These are phyloP conservation scores for Aureococcus anophagefferens DNA, from an alignment of 108 stramenopile species.

Conservation along the genomic window DNA sequence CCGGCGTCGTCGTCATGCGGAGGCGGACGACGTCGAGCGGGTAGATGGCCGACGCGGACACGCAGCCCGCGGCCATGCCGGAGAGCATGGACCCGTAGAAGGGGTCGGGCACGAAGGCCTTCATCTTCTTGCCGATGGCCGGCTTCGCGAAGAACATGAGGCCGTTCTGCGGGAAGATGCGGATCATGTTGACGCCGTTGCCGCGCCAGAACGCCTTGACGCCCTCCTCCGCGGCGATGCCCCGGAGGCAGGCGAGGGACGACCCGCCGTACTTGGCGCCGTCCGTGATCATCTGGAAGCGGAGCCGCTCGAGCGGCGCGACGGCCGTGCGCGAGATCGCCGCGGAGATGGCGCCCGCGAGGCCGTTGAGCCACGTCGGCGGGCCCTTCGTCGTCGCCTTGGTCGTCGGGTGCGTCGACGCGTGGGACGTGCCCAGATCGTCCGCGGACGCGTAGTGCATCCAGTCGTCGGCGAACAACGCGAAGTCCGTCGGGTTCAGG, in stretches of 20 bases:
- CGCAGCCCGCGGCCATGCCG: constrained; percentile 12
- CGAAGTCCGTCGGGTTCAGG: neutral
- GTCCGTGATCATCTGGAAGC: constrained; percentile 95
- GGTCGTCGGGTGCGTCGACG: too few species aligned
- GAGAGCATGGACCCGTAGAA: too few species aligned
- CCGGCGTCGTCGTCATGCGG: constrained; percentile 1
- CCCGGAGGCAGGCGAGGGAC: constrained; percentile 88
- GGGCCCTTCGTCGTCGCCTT: too few species aligned
- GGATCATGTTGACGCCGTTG: constrained; percentile 94
- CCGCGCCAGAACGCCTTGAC: constrained; percentile 78
- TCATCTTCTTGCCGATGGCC: constrained; percentile 97
- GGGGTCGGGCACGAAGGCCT: constrained; percentile 91
- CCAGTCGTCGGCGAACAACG: constrained; percentile 3
- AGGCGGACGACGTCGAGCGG: constrained; percentile 18
- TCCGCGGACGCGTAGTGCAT: too few species aligned
- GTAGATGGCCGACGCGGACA: constrained; percentile 11
- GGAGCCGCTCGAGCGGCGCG: constrained; percentile 98
- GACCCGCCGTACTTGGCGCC: constrained; percentile 93
- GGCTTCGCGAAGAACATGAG: too few species aligned
- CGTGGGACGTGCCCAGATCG: too few species aligned
- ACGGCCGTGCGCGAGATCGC: constrained; percentile 89
- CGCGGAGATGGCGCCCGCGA: constrained; percentile 84
- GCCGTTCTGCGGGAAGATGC: constrained; percentile 97
- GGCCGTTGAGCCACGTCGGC: too few species aligned
- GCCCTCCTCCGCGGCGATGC: constrained; percentile 86